phyloP scores from a whole-genome alignment of 2,329 filamentous ascomycete genomes.

The Taxawa tesnikishii region DNA sequence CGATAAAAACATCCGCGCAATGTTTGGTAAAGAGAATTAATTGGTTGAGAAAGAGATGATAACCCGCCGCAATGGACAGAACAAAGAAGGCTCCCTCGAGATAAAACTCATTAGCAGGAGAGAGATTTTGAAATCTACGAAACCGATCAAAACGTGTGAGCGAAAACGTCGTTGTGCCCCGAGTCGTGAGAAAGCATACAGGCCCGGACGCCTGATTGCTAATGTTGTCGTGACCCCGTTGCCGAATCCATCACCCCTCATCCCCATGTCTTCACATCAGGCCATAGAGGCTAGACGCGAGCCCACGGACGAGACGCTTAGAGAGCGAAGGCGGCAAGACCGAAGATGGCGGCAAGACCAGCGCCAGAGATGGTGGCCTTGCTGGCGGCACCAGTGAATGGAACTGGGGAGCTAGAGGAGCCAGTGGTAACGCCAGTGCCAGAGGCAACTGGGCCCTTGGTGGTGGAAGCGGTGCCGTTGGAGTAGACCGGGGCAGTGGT shows the following conservation, averaged over 20 bases:
- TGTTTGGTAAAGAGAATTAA: not conserved
- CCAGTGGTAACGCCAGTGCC: conserved; percentile 2
- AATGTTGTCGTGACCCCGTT: not conserved
- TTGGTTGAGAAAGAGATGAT: no score
- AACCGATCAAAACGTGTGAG: not conserved
- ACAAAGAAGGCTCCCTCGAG: conserved; percentile 2
- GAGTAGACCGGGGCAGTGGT: conserved; percentile 5
- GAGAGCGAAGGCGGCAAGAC: conserved; percentile 28
- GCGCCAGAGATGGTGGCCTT: conserved; percentile 36
- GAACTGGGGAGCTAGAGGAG: conserved; percentile 12
- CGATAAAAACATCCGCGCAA: conserved; percentile 3
- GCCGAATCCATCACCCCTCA: conserved; percentile 1
- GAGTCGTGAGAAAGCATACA: not conserved
- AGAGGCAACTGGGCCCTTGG: conserved; percentile 4
- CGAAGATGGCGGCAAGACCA: conserved; percentile 40
- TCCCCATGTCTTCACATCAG: no score
- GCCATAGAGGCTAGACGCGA: no score
- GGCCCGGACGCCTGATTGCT: not conserved
- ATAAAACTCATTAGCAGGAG: conserved; percentile 4
- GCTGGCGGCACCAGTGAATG: conserved; percentile 39
- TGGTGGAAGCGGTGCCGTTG: conserved; percentile 8
- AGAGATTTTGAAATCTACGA: conserved; percentile 1
- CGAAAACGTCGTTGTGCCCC: not conserved
- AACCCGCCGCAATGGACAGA: conserved; percentile 1
- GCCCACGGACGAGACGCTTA: conserved; percentile 4